Evolutionary conservation across 2,329 filamentous ascomycete genomes (phyloP).

Genomic region (Aspergillus ibericus): DNA sequence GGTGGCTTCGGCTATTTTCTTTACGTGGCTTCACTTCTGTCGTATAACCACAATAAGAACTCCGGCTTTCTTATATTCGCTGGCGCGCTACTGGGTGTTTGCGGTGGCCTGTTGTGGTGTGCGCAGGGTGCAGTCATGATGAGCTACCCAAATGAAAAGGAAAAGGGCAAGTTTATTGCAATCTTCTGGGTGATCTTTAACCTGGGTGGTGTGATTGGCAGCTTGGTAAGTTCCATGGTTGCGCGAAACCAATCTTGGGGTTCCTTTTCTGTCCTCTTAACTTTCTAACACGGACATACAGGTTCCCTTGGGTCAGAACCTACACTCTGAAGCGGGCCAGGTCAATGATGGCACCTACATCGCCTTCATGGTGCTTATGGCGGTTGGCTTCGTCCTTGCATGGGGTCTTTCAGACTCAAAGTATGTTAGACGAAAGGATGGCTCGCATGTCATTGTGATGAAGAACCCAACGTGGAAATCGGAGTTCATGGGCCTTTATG

Average conservation of each 20-base stretch:
- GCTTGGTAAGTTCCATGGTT: conserved; percentile 53
- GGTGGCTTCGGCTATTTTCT: conserved; percentile 52
- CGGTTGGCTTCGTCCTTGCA: conserved; percentile 67
- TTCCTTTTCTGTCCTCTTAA: not conserved
- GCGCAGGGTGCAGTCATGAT: conserved; percentile 61
- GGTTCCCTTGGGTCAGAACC: conserved; percentile 49
- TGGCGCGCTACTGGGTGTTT: conserved; percentile 51
- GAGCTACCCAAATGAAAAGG: conserved; percentile 76
- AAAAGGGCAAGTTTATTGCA: conserved; percentile 85
- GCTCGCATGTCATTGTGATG: conserved; percentile 79
- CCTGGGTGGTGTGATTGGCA: conserved; percentile 82
- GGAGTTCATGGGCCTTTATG: conserved; percentile 72
- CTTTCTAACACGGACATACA: conserved; percentile 14
- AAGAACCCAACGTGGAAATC: conserved; percentile 85
- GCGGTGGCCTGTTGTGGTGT: conserved; percentile 52
- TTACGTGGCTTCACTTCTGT: conserved; percentile 51
- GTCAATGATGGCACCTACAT: conserved; percentile 77
- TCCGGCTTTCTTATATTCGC: conserved; percentile 51
- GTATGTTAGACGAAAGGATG: conserved; percentile 72
- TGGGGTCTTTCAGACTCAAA: conserved; percentile 70
- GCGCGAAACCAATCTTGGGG: not conserved
- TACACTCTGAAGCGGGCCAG: conserved; percentile 41
- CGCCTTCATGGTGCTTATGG: conserved; percentile 82
- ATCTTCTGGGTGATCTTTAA: conserved; percentile 97
- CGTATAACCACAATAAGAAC: conserved; percentile 53